A percentile compares a stretch with the other conserved stretches of the same genome.
Evolutionary conservation across 1,284 basidiomycete genomes (phyloP).

Genomic region (Leccinum pallidistipes): DNA sequence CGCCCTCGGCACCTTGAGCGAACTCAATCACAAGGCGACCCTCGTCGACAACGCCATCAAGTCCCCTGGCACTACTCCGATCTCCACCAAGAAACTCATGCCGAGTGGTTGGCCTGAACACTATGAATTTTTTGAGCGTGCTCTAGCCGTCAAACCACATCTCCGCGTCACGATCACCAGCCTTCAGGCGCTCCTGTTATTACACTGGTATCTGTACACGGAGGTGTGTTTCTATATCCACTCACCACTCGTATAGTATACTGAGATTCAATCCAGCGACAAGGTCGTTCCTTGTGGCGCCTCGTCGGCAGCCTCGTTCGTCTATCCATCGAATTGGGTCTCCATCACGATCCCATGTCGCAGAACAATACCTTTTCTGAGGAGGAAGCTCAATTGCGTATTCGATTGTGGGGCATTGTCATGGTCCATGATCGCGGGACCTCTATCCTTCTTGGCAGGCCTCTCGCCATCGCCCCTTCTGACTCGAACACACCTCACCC

Average conservation of each 20-base stretch:
- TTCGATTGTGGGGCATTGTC: constrained; percentile 78
- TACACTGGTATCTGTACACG: constrained; percentile 85
- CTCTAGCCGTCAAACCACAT: constrained; percentile 74
- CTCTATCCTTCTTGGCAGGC: constrained; percentile 80
- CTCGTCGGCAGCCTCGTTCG: constrained; percentile 79
- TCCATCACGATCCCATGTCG: constrained; percentile 77
- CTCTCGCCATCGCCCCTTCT: constrained; percentile 71
- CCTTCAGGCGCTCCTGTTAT: constrained; percentile 73
- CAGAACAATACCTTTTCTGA: constrained; percentile 67
- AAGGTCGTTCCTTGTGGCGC: constrained; percentile 81
- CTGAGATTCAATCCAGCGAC: constrained; percentile 49
- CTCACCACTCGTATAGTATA: not conserved
- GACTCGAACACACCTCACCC: constrained; percentile 78
- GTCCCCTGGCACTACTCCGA: constrained; percentile 33
- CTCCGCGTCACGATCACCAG: constrained; percentile 76
- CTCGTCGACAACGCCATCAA: constrained; percentile 32
- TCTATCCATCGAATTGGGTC: constrained; percentile 73
- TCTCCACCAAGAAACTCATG: constrained; percentile 57
- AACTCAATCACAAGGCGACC: constrained; percentile 67
- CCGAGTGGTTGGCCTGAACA: constrained; percentile 74
- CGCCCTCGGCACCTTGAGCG: constrained; percentile 77
- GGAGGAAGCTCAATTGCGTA: constrained; percentile 72
- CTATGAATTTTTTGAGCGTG: constrained; percentile 78
- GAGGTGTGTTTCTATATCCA: constrained; percentile 51
- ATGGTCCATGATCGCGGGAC: constrained; percentile 83